phyloP scores from a whole-genome alignment of 2,329 filamentous ascomycete genomes.

The Neofusicoccum kwambonambiense region DNA sequence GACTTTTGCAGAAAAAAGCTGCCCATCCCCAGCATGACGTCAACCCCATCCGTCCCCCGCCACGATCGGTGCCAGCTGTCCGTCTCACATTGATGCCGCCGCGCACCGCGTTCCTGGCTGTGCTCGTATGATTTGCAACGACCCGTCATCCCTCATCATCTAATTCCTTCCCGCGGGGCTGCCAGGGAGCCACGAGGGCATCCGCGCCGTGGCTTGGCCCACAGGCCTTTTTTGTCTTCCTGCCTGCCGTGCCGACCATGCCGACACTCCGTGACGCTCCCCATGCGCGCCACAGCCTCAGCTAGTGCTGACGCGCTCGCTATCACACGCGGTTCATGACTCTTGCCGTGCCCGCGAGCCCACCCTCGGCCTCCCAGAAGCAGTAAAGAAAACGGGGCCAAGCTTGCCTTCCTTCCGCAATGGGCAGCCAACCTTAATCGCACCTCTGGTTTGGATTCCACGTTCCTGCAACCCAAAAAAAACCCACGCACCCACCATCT shows the following conservation, averaged over 20 bases:
- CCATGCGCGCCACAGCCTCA: background rate
- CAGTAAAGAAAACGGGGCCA: background rate
- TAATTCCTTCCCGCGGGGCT: background rate
- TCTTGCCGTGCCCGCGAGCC: background rate
- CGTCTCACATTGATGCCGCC: conserved; percentile 14
- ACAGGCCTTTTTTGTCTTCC: too few relatives aligned
- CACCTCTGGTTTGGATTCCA: background rate
- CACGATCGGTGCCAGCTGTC: background rate
- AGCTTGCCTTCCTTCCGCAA: conserved; percentile 10
- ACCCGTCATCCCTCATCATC: background rate
- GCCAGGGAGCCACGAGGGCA: too few relatives aligned
- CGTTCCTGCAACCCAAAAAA: too few relatives aligned
- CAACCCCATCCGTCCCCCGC: background rate
- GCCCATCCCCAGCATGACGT: conserved; percentile 3
- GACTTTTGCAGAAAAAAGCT: background rate
- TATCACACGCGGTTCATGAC: background rate
- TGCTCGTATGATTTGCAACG: background rate
- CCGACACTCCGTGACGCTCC: background rate
- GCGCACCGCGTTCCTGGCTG: conserved; percentile 1
- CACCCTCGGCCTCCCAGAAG: background rate
- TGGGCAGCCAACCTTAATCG: conserved; percentile 7
- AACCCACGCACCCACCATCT: background rate
- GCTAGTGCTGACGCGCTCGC: conserved; percentile 1
- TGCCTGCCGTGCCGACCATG: background rate
- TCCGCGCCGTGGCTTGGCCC: too few relatives aligned